Evolutionary conservation across 2,329 filamentous ascomycete genomes (phyloP), one percentile per base, ranked within the genome.

Genomic region (Leptographium radiaticola): DNA sequence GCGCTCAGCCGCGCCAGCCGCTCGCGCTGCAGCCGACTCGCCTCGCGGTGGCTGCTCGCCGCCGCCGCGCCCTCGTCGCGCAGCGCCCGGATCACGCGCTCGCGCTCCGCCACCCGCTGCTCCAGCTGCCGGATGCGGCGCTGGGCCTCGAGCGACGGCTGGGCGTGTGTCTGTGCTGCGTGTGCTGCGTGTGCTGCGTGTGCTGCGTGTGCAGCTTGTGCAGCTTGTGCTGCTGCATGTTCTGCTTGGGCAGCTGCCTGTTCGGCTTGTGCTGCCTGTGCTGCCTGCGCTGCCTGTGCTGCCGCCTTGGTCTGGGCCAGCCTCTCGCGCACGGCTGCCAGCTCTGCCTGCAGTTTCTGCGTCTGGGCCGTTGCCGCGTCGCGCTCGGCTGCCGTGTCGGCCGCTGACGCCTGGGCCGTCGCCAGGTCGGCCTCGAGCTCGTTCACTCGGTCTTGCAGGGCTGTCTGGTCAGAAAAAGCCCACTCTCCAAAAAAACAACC

Each of bases 41-140:
- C 58, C 45, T 60, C 58, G 13, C 59, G 59, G 36, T 58, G 56
- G 52, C 58, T 59, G 54, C 58, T 53, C 15, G n/a, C 53, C 7
- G 59, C 56, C 2, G 58, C 57, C 11, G 53, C 54, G 18, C 55
- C 45, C 52, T 60, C 58, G 45, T 58, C 57, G 51, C 56, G 55
- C 49, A 58, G 53, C 8, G 58, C 58, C 50, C 49, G 49, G 54
- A 61, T 60, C n/a, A 59, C 59, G 4, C 54, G 55, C 44, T 61
- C 59, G 11, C 59, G 59, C 54, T 60, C 57, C 0, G 52, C 52
- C 40, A 59, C 56, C 55, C 57, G 58, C 49, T 57, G 46, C 53
- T 61, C 59, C 39, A 61, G 56, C 52, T 59, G 58, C 38, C 55
- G 55, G 31, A 60, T 56, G 2, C 56, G 59, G 18, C 57, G 55